Evolutionary conservation across 2,329 filamentous ascomycete species (phyloP).

Genomic region (Penicillium rolfsii): DNA sequence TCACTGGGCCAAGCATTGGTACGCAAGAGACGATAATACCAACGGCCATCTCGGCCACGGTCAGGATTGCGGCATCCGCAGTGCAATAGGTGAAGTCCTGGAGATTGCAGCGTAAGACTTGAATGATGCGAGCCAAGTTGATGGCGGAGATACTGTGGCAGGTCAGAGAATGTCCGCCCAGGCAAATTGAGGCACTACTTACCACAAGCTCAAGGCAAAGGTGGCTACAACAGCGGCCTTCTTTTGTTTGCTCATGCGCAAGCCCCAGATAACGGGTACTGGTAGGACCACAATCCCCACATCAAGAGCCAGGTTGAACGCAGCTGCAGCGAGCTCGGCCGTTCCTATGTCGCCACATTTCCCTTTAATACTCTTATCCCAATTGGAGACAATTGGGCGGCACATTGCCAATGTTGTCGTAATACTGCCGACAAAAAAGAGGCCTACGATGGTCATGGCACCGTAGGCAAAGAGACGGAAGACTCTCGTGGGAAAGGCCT

Average conservation of each 20-base stretch:
- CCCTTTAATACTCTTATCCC: constrained; percentile 13
- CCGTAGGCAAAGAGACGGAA: constrained; percentile 13
- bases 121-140: constrained; percentile 20
- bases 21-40: constrained; percentile 21
- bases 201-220: constrained; percentile 18
- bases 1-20: constrained; percentile 17
- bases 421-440: constrained; percentile 17
- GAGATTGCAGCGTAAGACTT: constrained; percentile 12
- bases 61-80: constrained; percentile 17
- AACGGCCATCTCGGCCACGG: constrained; percentile 19
- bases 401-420: constrained; percentile 18
- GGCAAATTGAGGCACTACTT: background rate
- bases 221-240: constrained; percentile 17
- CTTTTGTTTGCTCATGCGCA: constrained; percentile 19
- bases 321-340: constrained; percentile 18
- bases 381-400: constrained; percentile 19
- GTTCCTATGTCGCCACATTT: constrained; percentile 15
- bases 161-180: constrained; percentile 1
- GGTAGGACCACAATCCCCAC: constrained; percentile 14
- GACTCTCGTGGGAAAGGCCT: constrained; percentile 14
- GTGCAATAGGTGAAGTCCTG: constrained; percentile 15
- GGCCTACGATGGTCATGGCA: constrained; percentile 12
- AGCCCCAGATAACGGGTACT: constrained; percentile 16
- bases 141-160: constrained; percentile 13
- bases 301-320: constrained; percentile 20